Evolutionary conservation across 176 grass and related monocot species (phyloP), one percentile per base, ranked within the genome.

Genomic region (Zea mays): DNA sequence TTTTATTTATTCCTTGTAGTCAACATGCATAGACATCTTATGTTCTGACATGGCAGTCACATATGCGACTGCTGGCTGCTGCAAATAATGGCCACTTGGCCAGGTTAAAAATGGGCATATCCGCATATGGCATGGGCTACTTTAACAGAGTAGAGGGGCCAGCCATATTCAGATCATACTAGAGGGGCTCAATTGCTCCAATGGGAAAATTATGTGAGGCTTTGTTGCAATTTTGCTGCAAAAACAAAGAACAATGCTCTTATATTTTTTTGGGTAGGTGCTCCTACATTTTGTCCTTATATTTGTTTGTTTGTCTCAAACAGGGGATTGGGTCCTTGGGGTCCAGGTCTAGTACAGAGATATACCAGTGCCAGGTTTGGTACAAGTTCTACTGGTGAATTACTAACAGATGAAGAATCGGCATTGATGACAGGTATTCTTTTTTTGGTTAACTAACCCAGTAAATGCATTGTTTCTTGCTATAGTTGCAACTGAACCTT

Each of bases 301-400:
- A 12, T 67, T n/a, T 59, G 37, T 76, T 38, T 82, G 4, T 84
- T 84, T 68, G 56, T 2, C 7, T 83, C 38, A 33, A 90, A 67
- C 89, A 98, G 95, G 87, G 95, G 95, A 64, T 82, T 98, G 75
- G 95, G 95, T 80, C 95, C 95, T 79, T 98, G 95, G 95, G 95
- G 95, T 8, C 95, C 95, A 52, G 74, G 82, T 86, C 36, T 98
- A 71, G 95, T 98, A 51, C 84, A 76, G 49, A 98, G 14, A 82
- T 98, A 98, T 74, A 98, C 89, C 7, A 90, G 71, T 86, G 85
- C 85, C 36, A 92, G 95, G 76, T 98, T 98, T 86, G 95, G 87
- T 47, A 79, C 95, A 64, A 59, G 72, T 85, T 88, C 95, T 56
- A 86, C 54, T 12, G 95, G 91, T 74, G 86, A 88, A 47, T 13